These are phyloP conservation scores for Trichoderma aggressivum DNA, from an alignment of 2,329 filamentous ascomycete genomes.

Conservation along the genomic window DNA sequence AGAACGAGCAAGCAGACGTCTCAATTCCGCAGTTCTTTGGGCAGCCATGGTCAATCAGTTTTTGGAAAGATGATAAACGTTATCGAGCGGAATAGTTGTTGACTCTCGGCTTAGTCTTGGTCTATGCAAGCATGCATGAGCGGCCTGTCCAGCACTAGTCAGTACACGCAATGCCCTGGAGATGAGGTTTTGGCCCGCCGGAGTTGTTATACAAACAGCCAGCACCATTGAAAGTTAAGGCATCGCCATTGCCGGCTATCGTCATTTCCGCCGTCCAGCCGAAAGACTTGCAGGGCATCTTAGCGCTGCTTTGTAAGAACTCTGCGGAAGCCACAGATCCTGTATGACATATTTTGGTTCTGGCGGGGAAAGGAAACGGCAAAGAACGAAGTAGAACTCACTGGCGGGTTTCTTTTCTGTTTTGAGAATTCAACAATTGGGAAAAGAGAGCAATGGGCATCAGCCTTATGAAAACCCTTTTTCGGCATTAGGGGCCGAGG, in stretches of 20 bases:
- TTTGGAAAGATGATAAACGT: background rate
- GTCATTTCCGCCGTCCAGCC: background rate
- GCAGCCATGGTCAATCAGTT: slow-evolving; percentile 5
- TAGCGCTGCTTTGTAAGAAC: background rate
- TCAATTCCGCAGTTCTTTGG: background rate
- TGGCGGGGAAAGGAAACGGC: background rate
- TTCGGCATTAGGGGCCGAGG: background rate
- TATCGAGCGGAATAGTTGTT: background rate
- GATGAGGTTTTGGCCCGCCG: background rate
- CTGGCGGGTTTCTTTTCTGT: background rate
- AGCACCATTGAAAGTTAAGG: background rate
- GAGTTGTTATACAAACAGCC: background rate
- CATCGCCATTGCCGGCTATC: background rate
- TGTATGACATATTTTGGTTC: background rate
- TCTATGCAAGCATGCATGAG: background rate
- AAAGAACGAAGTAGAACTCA: background rate
- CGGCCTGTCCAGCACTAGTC: background rate
- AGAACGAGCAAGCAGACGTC: slow-evolving; percentile 16
- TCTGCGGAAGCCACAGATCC: background rate
- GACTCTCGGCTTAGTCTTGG: background rate
- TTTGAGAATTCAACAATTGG: background rate
- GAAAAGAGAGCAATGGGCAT: background rate
- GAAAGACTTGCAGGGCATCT: background rate
- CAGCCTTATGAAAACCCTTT: background rate
- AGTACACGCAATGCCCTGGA: background rate